These are phyloP conservation scores for Coemansia sp. DNA, from an alignment of 192 early-diverging fungal species.

Conservation along the genomic window DNA sequence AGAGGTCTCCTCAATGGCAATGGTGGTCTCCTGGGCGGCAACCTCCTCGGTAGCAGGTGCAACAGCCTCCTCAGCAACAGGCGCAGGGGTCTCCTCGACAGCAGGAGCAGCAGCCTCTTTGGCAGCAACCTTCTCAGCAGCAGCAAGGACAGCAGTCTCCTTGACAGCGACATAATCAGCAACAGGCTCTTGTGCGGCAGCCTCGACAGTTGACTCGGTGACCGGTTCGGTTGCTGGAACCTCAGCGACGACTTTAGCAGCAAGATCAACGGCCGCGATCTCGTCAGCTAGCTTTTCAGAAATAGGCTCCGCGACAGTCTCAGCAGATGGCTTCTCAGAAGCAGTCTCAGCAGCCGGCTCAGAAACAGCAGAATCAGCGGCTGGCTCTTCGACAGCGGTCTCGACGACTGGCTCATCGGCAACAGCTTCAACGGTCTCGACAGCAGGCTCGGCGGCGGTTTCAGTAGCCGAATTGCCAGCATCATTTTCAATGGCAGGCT, in stretches of 20 bases:
- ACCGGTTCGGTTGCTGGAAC: too few relatives aligned
- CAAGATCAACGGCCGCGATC: too few relatives aligned
- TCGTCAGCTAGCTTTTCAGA: too few relatives aligned
- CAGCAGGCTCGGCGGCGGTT: neutral
- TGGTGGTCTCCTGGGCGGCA: neutral
- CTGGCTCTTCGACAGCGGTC: neutral
- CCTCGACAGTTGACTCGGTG: too few relatives aligned
- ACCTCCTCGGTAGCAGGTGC: neutral
- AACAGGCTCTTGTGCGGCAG: neutral
- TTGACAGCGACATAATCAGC: neutral
- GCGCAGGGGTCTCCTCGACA: neutral
- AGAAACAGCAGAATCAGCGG: neutral
- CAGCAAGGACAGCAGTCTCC: neutral
- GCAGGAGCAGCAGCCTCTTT: conserved; percentile 2
- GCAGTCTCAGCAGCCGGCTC: conserved; percentile 3
- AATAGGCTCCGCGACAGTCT: too few relatives aligned
- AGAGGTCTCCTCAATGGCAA: neutral
- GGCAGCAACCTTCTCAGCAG: conserved; percentile 5
- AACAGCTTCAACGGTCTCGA: neutral
- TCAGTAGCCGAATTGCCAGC: neutral
- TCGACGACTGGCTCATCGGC: neutral
- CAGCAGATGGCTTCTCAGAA: too few relatives aligned
- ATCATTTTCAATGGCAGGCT: neutral
- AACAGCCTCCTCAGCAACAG: neutral
- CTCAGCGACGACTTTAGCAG: too few relatives aligned